A percentile compares a stretch with the other conserved stretches of the same genome.
phyloP scores from a whole-genome alignment of 208 protist species.

The Wallacemonas rigidus region DNA sequence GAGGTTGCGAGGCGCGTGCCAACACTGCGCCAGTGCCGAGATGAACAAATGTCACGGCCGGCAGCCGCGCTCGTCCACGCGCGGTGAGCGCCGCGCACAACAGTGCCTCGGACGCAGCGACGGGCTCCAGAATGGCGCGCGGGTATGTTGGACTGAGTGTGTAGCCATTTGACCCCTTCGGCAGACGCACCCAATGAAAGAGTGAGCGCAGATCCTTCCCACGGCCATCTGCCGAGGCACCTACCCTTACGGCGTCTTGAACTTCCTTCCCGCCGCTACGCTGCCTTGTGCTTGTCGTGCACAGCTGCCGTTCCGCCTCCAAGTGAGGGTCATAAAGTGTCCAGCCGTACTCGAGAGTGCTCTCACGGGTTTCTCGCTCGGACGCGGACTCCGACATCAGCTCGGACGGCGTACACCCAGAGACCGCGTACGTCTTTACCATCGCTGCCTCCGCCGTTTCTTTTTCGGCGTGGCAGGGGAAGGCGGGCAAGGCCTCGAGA shows the following conservation, averaged over 20 bases:
- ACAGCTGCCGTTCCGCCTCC: constrained; percentile 65
- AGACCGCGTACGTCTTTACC: background rate
- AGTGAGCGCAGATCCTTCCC: constrained; percentile 56
- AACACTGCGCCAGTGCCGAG: constrained; percentile 61
- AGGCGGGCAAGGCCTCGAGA: constrained; percentile 55
- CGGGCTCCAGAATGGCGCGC: constrained; percentile 56
- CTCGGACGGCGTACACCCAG: too few relatives aligned
- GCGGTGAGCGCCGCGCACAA: constrained; percentile 55
- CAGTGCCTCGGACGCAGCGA: constrained; percentile 38
- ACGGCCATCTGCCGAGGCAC: constrained; percentile 21
- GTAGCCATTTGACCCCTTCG: constrained; percentile 20
- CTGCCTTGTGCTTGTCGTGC: constrained; percentile 26
- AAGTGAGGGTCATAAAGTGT: constrained; percentile 55
- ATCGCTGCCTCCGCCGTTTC: constrained; percentile 5
- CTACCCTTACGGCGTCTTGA: background rate
- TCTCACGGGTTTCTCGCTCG: constrained; percentile 4
- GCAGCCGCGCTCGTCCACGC: constrained; percentile 83
- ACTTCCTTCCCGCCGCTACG: too few relatives aligned
- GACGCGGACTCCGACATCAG: background rate
- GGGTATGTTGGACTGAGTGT: constrained; percentile 78
- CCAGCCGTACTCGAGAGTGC: constrained; percentile 76
- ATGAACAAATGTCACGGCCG: constrained; percentile 82
- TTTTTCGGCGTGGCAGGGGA: constrained; percentile 20
- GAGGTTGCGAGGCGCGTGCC: constrained; percentile 84
- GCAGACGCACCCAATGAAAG: constrained; percentile 51